phyloP scores from a whole-genome alignment of 2,329 filamentous ascomycete genomes.

The Trichoderma sp. region DNA sequence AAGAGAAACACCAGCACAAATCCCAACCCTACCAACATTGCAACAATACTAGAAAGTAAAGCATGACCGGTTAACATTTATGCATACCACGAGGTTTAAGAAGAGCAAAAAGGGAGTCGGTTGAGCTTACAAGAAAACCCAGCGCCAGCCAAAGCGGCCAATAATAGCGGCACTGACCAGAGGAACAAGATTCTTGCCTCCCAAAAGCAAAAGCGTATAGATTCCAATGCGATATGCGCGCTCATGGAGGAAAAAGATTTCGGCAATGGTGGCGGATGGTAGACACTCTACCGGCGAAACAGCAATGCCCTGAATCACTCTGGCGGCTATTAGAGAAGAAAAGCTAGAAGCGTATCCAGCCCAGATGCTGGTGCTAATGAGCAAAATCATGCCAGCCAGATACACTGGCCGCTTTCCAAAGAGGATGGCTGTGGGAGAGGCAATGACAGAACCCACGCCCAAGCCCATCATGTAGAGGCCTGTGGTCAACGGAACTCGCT shows the following conservation, averaged over 20 bases:
- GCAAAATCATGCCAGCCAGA: slow-evolving; percentile 74
- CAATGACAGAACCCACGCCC: slow-evolving; percentile 80
- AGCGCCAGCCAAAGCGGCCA: slow-evolving; percentile 77
- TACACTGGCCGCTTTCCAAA: slow-evolving; percentile 93
- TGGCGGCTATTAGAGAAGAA: slow-evolving; percentile 74
- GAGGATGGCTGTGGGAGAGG: slow-evolving; percentile 87
- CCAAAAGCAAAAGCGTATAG: slow-evolving; percentile 85
- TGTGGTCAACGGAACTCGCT: slow-evolving; percentile 81
- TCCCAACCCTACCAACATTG: slow-evolving; percentile 75
- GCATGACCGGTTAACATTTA: background rate
- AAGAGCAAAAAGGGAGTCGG: background rate
- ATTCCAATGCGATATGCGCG: slow-evolving; percentile 90
- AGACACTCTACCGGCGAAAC: slow-evolving; percentile 91
- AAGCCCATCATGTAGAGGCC: slow-evolving; percentile 94
- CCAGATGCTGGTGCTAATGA: slow-evolving; percentile 78
- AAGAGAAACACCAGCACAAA: slow-evolving; percentile 80
- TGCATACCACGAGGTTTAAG: background rate
- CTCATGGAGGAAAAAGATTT: slow-evolving; percentile 96
- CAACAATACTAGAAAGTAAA: slow-evolving; percentile 66
- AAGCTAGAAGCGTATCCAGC: slow-evolving; percentile 84
- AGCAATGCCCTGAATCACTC: slow-evolving; percentile 85
- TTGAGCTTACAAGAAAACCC: slow-evolving; percentile 76
- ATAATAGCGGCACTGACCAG: slow-evolving; percentile 87
- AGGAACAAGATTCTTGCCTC: slow-evolving; percentile 89
- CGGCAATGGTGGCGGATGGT: slow-evolving; percentile 89